phyloP scores from a whole-genome alignment of 768 basidiomycete genomes.

The Panaeolus papilionaceus region DNA sequence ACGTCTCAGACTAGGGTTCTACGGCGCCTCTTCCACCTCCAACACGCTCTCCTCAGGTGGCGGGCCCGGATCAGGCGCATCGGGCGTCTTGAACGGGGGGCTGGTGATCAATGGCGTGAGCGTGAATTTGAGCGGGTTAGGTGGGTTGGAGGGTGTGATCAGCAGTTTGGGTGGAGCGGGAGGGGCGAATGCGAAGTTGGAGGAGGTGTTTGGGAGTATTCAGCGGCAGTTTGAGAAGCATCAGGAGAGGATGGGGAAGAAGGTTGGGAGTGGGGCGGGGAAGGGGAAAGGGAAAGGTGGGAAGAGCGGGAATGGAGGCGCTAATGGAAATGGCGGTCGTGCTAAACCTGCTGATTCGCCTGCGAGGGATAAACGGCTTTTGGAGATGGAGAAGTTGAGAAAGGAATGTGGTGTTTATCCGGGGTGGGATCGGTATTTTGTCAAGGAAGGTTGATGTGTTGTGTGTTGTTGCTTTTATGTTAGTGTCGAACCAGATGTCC shows the following conservation, averaged over 20 bases:
- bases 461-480: slow-evolving; percentile 17
- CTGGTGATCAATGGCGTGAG: neutral
- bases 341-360: neutral
- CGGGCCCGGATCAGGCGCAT: neutral
- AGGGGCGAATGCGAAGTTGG: neutral
- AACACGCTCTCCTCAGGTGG: neutral
- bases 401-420: slow-evolving; percentile 60
- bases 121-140: neutral
- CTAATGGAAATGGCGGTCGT: no score
- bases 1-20: neutral
- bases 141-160: neutral
- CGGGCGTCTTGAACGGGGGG: neutral
- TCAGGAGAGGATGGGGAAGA: neutral
- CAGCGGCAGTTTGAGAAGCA: neutral
- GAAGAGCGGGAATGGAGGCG: slow-evolving; percentile 22
- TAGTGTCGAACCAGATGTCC: no score
- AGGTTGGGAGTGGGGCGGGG: slow-evolving; percentile 20
- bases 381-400: slow-evolving; percentile 41
- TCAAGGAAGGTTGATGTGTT: slow-evolving; percentile 38
- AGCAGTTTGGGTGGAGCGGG: neutral
- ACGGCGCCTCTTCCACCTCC: neutral
- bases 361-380: slow-evolving; percentile 25
- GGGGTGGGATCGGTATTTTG: slow-evolving; percentile 70
- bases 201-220: slow-evolving; percentile 1
- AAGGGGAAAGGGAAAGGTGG: slow-evolving; percentile 37